phyloP scores from a whole-genome alignment of 2,329 filamentous ascomycete species.

The Xylaria sp. region DNA sequence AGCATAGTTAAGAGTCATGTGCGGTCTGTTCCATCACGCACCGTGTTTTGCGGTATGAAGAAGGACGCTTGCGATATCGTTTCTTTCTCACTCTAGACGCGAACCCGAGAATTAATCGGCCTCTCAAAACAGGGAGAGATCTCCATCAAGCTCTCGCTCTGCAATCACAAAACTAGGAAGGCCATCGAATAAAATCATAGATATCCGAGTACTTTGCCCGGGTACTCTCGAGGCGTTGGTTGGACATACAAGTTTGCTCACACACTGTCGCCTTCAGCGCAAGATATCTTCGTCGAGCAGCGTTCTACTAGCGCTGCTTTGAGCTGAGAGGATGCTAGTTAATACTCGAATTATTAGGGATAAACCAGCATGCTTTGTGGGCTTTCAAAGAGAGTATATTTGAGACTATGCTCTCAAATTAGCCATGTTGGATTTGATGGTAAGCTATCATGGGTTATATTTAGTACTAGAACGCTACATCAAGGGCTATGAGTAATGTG shows the following conservation, averaged over 20 bases:
- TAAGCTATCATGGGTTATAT: no score
- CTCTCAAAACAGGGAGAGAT: not conserved
- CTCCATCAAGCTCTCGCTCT: not conserved
- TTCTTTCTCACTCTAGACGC: slow-evolving; percentile 12
- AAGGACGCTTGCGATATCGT: slow-evolving; percentile 6
- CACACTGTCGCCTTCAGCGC: slow-evolving; percentile 23
- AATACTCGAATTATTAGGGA: slow-evolving; percentile 32
- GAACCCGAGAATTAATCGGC: not conserved
- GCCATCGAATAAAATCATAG: not conserved
- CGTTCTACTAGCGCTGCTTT: slow-evolving; percentile 16
- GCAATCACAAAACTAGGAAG: not conserved
- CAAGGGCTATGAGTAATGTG: no score
- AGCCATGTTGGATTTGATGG: slow-evolving; percentile 5
- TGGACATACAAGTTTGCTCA: slow-evolving; percentile 26
- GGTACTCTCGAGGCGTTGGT: slow-evolving; percentile 15
- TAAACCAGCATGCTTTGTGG: slow-evolving; percentile 24
- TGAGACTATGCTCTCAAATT: slow-evolving; percentile 7
- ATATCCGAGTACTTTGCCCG: slow-evolving; percentile 24
- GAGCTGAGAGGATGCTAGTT: slow-evolving; percentile 28
- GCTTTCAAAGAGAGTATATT: not conserved
- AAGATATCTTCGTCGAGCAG: slow-evolving; percentile 25
- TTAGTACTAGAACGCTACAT: no score
- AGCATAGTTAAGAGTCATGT: not conserved
- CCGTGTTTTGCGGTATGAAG: slow-evolving; percentile 2
- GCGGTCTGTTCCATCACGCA: slow-evolving; percentile 22